Evolutionary conservation across 345 rosid genomes (phyloP), one percentile per base, ranked within the genome.

Genomic region (Excoecaria cochinchinensis): DNA sequence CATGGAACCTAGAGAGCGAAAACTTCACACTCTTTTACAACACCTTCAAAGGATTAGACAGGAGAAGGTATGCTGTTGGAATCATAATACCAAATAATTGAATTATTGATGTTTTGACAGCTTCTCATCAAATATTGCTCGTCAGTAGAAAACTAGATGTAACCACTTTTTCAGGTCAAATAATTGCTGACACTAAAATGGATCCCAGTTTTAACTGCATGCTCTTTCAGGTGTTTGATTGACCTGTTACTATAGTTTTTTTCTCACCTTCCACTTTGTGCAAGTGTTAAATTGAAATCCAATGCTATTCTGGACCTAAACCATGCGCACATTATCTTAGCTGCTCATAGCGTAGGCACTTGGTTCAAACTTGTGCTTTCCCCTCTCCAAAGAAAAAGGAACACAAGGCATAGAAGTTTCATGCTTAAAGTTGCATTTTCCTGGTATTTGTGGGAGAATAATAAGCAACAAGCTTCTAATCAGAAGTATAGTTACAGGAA

Each of bases 1-100:
- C 15, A 84, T 88, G 96, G 95, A 90, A 25, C 86, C 92, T 14
- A 78, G 74, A 53, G 95, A 95, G 78, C 77, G 89, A 25, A 84
- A 82, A 85, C 86, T 80, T 10, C 89, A 80, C 66, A 74, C 85
- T 38, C 83, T 85, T 76, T 69, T 90, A 82, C 92, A 91, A 76
- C 96, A 95, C 9, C 89, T 81, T 56, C 87, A 81, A 59, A 82
- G 84, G 75, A 87, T 93, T 12, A 68, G 84, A 55, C 74, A 83
- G 10, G 82, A 85, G 48, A 91, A 90, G 99, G 98, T 92, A 84
- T 70, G 81, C 25, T 17, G 4, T 16, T 3, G 19, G 25, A 40
- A 36, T 13, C 16, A 19, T 22, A 71, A 64, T 16, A 67, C 24
- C 70, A 22, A 11, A 67, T 42, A 68, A 4, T 24, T 21, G 56